Evolutionary conservation across 1,139 yeast genomes (phyloP).

Genomic region (Pichia cactophila): DNA sequence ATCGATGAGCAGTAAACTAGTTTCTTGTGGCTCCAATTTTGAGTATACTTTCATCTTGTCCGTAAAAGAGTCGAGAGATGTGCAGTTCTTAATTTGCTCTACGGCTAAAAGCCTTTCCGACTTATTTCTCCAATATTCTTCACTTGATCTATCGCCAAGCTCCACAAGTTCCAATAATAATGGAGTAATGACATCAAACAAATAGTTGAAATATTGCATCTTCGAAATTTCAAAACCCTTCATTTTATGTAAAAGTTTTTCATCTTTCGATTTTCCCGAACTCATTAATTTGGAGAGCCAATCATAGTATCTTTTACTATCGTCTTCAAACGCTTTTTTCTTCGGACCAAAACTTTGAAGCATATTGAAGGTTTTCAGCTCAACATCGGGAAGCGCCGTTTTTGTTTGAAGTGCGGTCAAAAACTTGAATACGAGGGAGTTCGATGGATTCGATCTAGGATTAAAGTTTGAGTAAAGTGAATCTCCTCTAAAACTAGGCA

Average conservation of each 20-base stretch:
- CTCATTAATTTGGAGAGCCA: slow-evolving; percentile 67
- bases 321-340: slow-evolving; percentile 53
- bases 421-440: background rate
- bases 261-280: slow-evolving; percentile 53
- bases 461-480: background rate
- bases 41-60: slow-evolving; percentile 5
- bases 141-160: background rate
- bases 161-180: slow-evolving; percentile 6
- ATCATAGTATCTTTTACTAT: slow-evolving; percentile 64
- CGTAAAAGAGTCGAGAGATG: slow-evolving; percentile 12
- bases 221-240: slow-evolving; percentile 62
- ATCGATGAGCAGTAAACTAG: slow-evolving; percentile 6
- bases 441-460: background rate
- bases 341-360: slow-evolving; percentile 11
- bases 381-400: slow-evolving; percentile 7
- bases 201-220: slow-evolving; percentile 60
- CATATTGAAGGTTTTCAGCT: slow-evolving; percentile 3
- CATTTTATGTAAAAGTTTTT: slow-evolving; percentile 52
- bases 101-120: slow-evolving; percentile 15
- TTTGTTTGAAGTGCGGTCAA: slow-evolving; percentile 4
- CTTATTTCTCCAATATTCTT: slow-evolving; percentile 10
- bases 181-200: slow-evolving; percentile 49
- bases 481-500: slow-evolving; percentile 3
- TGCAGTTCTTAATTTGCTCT: slow-evolving; percentile 16
- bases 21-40: background rate